Evolutionary conservation across 495 filamentous ascomycete genomes (phyloP).

Genomic region (Aspergillus hancockii): DNA sequence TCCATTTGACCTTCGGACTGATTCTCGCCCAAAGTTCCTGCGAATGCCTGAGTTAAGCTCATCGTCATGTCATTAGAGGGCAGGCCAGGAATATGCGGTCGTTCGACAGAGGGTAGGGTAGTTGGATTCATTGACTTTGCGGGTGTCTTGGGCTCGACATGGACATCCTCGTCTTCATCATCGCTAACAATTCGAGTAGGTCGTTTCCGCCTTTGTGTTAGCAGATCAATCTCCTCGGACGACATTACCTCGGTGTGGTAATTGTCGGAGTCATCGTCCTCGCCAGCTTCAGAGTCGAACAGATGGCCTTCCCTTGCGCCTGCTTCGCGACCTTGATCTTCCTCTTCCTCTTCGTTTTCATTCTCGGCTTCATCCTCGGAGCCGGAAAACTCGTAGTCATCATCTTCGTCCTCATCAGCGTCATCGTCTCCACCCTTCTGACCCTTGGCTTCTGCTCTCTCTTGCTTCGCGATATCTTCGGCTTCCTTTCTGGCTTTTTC

Average conservation of each 20-base stretch:
- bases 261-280: slow-evolving; percentile 39
- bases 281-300: slow-evolving; percentile 33
- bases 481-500: slow-evolving; percentile 81
- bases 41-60: slow-evolving; percentile 87
- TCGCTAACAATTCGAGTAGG: slow-evolving; percentile 47
- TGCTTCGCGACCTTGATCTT: slow-evolving; percentile 33
- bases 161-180: slow-evolving; percentile 52
- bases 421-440: slow-evolving; percentile 65
- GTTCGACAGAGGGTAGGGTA: slow-evolving; percentile 32
- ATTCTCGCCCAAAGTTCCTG: slow-evolving; percentile 81
- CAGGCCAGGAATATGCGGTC: slow-evolving; percentile 56
- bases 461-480: slow-evolving; percentile 72
- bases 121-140: slow-evolving; percentile 28
- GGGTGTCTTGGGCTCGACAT: slow-evolving; percentile 34
- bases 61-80: slow-evolving; percentile 58
- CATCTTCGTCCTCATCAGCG: slow-evolving; percentile 43
- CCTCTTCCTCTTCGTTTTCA: slow-evolving; percentile 64
- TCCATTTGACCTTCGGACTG: slow-evolving; percentile 35
- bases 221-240: slow-evolving; percentile 27
- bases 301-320: slow-evolving; percentile 44
- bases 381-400: slow-evolving; percentile 48
- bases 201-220: slow-evolving; percentile 37
- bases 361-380: slow-evolving; percentile 59
- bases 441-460: slow-evolving; percentile 69
- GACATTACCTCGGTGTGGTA: slow-evolving; percentile 28